These are phyloP conservation scores for Euphorbia schlechtendalii DNA, from an alignment of 441 rosid species.

Conservation along the genomic window DNA sequence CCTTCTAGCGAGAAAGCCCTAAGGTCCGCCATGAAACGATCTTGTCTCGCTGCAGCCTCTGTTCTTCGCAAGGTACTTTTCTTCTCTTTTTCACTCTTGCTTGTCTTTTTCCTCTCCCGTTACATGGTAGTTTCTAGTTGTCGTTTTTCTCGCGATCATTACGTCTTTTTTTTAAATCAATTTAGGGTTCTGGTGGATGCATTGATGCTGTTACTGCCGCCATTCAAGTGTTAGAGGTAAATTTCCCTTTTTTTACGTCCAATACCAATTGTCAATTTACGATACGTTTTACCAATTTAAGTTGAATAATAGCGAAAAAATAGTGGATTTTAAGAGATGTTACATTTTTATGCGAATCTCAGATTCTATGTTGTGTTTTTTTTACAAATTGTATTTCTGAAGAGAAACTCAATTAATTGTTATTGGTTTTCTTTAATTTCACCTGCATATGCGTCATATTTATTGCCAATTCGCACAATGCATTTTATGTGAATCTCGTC, in stretches of 20 bases:
- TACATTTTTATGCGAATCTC: not conserved
- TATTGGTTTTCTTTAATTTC: no score
- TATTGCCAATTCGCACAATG: no score
- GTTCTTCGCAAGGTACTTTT: slow-evolving; percentile 63
- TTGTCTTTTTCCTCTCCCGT: not conserved
- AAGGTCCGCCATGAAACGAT: slow-evolving; percentile 80
- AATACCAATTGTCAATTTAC: not conserved
- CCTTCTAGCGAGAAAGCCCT: slow-evolving; percentile 64
- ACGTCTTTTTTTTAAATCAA: not conserved
- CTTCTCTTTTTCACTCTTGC: not conserved
- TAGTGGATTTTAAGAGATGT: not conserved
- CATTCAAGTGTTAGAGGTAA: slow-evolving; percentile 80
- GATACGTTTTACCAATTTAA: not conserved
- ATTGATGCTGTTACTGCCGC: slow-evolving; percentile 84
- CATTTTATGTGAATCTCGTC: not conserved
- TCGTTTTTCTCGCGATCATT: no score
- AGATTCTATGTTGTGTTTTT: no score
- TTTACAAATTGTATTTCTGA: no score
- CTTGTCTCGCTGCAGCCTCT: slow-evolving; percentile 77
- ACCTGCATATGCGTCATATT: no score
- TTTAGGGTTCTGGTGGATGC: slow-evolving; percentile 61
- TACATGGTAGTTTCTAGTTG: not conserved
- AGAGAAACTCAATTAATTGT: no score
- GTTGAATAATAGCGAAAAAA: not conserved
- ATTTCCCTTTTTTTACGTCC: not conserved